A percentile compares a stretch with the other conserved stretches of the same genome.
Conservation (phyloP, 371 early-diverging fungal genomes). For the Lichtheimia corymbifera region DNA sequence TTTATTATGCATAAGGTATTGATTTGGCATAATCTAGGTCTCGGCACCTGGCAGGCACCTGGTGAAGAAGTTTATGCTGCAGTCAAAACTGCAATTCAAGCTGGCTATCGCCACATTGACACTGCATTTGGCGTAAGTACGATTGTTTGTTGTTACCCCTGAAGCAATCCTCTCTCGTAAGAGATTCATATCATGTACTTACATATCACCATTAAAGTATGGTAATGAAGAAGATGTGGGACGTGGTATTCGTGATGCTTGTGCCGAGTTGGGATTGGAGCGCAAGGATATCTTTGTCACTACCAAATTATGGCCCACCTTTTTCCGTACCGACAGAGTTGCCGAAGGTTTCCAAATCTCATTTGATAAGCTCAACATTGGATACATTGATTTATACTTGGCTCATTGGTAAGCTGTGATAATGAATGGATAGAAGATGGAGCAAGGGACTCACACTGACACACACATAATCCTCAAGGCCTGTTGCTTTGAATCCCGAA, state of each 20-base stretch:
- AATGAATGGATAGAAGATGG: neutral
- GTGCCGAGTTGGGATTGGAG: conserved; percentile 44
- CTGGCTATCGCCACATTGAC: conserved; percentile 58
- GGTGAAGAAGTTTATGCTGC: conserved; percentile 40
- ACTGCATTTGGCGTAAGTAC: conserved; percentile 48
- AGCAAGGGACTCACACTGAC: neutral
- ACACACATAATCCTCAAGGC: conserved; percentile 11
- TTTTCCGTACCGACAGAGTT: conserved; percentile 49
- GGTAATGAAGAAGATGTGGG: conserved; percentile 76
- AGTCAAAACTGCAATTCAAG: conserved; percentile 39
- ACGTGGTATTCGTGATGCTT: conserved; percentile 54
- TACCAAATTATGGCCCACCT: conserved; percentile 80
- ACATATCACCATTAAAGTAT: conserved; percentile 33
- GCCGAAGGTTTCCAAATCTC: conserved; percentile 52
- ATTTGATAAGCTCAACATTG: conserved; percentile 52
- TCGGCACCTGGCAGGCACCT: conserved; percentile 53
- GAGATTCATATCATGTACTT: neutral
- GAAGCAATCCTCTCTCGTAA: neutral
- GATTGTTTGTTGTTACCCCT: neutral
- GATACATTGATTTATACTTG: conserved; percentile 75
- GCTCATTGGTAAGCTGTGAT: conserved; percentile 49
- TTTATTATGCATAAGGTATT: neutral
- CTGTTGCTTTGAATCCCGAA: conserved; percentile 41
- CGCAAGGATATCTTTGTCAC: conserved; percentile 86
- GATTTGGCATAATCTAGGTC: conserved; percentile 13